Evolutionary conservation across 179 eudicot genomes (phyloP).

Genomic region (Vitellaria paradoxa): DNA sequence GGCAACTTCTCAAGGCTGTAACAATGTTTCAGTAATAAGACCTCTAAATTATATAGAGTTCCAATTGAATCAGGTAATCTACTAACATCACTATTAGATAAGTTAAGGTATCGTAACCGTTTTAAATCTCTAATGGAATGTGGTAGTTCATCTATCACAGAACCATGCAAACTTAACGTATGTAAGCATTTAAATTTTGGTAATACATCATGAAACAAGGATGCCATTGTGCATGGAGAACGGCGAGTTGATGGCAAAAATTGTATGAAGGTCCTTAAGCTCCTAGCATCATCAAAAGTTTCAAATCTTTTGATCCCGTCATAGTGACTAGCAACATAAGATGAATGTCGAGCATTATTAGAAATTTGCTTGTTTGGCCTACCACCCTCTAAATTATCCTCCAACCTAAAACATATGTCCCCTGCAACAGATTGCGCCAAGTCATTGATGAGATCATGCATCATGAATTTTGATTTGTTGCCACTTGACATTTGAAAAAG

Average conservation of each 20-base stretch:
- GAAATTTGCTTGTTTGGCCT: not conserved
- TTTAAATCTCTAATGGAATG: conserved; percentile 20
- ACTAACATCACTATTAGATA: conserved; percentile 13
- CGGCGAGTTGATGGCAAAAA: not conserved
- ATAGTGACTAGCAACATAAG: conserved; percentile 8
- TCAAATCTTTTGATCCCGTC: conserved; percentile 10
- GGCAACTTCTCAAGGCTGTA: conserved; percentile 14
- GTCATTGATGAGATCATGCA: too few relatives aligned
- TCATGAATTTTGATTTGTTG: too few relatives aligned
- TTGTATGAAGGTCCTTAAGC: conserved; percentile 14
- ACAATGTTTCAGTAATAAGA: conserved; percentile 12
- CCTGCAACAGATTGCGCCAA: too few relatives aligned
- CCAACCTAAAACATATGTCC: too few relatives aligned
- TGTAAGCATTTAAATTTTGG: conserved; percentile 17
- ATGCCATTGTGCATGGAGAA: conserved; percentile 1
- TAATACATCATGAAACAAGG: conserved; percentile 10
- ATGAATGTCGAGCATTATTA: conserved; percentile 13
- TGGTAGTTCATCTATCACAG: conserved; percentile 16
- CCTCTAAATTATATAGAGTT: conserved; percentile 21
- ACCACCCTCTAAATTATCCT: conserved; percentile 18
- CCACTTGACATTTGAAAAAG: too few relatives aligned
- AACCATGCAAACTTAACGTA: conserved; percentile 14
- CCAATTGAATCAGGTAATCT: conserved; percentile 18
- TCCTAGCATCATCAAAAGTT: not conserved
- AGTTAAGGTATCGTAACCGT: conserved; percentile 20